Percentiles rank a stretch among this genome's conserved stretches.
Evolutionary conservation across 1,139 yeast species (phyloP).

Genomic region (Pichia sp.): DNA sequence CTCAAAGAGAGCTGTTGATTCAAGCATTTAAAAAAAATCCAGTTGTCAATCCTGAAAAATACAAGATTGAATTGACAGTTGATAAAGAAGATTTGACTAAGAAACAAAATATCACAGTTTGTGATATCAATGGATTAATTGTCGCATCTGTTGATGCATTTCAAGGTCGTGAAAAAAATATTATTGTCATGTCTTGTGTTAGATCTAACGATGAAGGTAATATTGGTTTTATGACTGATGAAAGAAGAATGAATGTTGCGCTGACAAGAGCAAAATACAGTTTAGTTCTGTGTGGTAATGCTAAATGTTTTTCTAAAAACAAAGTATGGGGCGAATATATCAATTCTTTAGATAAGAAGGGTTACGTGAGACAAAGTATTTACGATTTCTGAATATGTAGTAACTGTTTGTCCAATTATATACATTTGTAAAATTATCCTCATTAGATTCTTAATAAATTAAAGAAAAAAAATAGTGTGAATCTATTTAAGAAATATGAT

Average conservation of each 20-base stretch:
- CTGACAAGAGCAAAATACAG: slow-evolving; percentile 87
- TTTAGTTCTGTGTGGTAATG: slow-evolving; percentile 60
- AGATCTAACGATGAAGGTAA: slow-evolving; percentile 74
- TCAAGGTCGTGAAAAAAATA: slow-evolving; percentile 93
- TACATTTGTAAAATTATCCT: too few relatives aligned
- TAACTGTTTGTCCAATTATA: too few relatives aligned
- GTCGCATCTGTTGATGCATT: slow-evolving; percentile 87
- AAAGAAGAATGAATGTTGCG: slow-evolving; percentile 86
- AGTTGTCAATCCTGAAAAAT: slow-evolving; percentile 48
- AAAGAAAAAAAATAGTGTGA: too few relatives aligned
- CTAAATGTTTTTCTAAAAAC: slow-evolving; percentile 39
- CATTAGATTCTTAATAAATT: too few relatives aligned
- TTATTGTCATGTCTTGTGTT: slow-evolving; percentile 80
- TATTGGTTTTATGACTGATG: slow-evolving; percentile 83
- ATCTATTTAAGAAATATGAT: too few relatives aligned
- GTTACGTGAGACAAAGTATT: slow-evolving; percentile 9
- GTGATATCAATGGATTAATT: slow-evolving; percentile 57
- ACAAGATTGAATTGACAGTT: slow-evolving; percentile 38
- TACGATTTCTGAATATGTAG: neutral
- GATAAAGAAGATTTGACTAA: slow-evolving; percentile 25
- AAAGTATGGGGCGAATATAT: slow-evolving; percentile 50
- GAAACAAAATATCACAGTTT: slow-evolving; percentile 32
- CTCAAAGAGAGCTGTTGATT: slow-evolving; percentile 60
- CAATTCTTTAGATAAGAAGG: slow-evolving; percentile 11
- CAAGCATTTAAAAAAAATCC: slow-evolving; percentile 41